A percentile compares a stretch with the other conserved stretches of the same genome.
phyloP scores from a whole-genome alignment of 805 yeast species.

The Teunomyces panamensis region DNA sequence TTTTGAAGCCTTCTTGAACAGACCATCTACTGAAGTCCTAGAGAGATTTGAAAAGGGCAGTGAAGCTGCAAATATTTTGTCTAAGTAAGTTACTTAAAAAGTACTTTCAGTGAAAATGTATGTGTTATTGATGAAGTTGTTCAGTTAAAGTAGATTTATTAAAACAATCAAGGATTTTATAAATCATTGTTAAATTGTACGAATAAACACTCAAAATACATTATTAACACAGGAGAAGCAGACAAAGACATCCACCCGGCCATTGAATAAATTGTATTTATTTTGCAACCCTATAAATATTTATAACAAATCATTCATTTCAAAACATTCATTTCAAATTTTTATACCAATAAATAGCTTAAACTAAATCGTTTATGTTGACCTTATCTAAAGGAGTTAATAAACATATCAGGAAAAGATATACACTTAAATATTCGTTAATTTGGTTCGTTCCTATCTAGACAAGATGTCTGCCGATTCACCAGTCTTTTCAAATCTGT shows the following conservation, averaged over 20 bases:
- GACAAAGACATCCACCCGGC: too few relatives aligned
- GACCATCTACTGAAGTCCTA: constrained; percentile 34
- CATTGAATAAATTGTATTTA: too few relatives aligned
- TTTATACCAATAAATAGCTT: neutral
- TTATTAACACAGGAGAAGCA: too few relatives aligned
- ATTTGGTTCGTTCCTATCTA: constrained; percentile 1
- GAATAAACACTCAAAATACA: too few relatives aligned
- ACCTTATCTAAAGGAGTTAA: neutral
- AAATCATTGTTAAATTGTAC: too few relatives aligned
- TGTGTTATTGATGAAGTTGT: neutral
- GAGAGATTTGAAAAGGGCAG: constrained; percentile 36
- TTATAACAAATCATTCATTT: neutral
- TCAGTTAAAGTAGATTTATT: neutral
- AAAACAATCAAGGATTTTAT: too few relatives aligned
- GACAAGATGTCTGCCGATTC: constrained; percentile 27
- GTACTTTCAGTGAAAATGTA: neutral
- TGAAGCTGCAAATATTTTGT: constrained; percentile 32
- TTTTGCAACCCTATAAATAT: too few relatives aligned
- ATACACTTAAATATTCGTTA: neutral
- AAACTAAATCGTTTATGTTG: neutral
- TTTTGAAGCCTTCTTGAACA: constrained; percentile 40
- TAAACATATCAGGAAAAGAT: neutral
- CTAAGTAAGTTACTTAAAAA: constrained; percentile 13
- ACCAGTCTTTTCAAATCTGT: constrained; percentile 28
- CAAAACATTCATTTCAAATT: neutral